Percentiles rank a stretch among this genome's conserved stretches.
Conservation (phyloP, 2,329 filamentous ascomycete genomes). For the Exophiala bonariae region DNA sequence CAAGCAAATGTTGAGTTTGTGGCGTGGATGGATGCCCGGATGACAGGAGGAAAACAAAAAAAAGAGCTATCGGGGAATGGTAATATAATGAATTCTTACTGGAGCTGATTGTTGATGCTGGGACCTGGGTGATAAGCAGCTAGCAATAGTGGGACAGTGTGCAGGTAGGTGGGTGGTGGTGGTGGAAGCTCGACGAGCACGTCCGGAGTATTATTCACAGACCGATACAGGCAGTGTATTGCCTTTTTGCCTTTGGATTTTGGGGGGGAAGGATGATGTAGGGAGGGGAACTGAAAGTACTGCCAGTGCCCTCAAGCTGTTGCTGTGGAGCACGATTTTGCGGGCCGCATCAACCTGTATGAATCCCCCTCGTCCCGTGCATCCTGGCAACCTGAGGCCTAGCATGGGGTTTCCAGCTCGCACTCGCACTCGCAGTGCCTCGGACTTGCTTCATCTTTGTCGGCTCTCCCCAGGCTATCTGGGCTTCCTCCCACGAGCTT, state of each 20-base stretch:
- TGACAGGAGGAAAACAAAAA: constrained; percentile 24
- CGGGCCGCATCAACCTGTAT: too few species aligned
- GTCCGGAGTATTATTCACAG: too few species aligned
- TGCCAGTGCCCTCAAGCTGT: background rate
- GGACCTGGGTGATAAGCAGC: constrained; percentile 1
- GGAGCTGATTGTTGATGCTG: background rate
- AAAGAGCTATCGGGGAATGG: constrained; percentile 16
- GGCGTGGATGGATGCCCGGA: constrained; percentile 9
- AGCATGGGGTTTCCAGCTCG: too few species aligned
- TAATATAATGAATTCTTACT: constrained; percentile 3
- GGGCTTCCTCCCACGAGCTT: too few species aligned
- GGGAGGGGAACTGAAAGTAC: background rate
- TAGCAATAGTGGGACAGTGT: background rate
- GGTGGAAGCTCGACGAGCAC: background rate
- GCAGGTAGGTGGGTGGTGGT: background rate
- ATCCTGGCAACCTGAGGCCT: too few species aligned
- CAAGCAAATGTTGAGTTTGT: constrained; percentile 2
- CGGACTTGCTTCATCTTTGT: too few species aligned
- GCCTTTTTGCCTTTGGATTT: too few species aligned
- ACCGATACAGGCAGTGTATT: too few species aligned
- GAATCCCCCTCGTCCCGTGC: too few species aligned
- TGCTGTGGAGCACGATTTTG: too few species aligned
- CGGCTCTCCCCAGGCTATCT: too few species aligned
- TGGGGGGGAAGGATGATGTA: background rate
- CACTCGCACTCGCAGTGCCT: too few species aligned